Percentiles rank a stretch among this genome's conserved stretches.
phyloP scores from a whole-genome alignment of 345 rosid species.

The Salix arbutifolia region DNA sequence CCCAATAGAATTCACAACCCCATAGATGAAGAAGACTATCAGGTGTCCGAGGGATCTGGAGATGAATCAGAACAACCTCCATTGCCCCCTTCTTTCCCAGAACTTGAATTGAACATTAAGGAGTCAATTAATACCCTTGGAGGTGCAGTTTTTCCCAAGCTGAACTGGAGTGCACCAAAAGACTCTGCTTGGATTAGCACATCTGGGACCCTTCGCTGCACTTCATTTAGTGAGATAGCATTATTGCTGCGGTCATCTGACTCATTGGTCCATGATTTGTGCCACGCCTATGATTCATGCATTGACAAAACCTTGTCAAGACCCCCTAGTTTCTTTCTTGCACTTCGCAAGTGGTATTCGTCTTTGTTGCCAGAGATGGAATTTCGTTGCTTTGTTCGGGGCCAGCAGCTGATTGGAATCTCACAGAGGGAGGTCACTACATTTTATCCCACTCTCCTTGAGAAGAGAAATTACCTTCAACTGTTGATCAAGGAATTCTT shows the following conservation, averaged over 20 bases:
- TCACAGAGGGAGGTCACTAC: conserved; percentile 78
- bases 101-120: conserved; percentile 45
- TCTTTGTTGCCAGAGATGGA: conserved; percentile 65
- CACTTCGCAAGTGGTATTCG: conserved; percentile 75
- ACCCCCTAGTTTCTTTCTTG: conserved; percentile 66
- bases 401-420: conserved; percentile 52
- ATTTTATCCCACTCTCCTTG: conserved; percentile 55
- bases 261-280: conserved; percentile 65
- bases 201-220: conserved; percentile 59
- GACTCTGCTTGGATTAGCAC: conserved; percentile 88
- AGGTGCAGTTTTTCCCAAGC: conserved; percentile 64
- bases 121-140: conserved; percentile 66
- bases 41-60: conserved; percentile 57
- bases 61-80: conserved; percentile 52
- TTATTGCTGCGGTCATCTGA: conserved; percentile 74
- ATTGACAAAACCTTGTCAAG: conserved; percentile 41
- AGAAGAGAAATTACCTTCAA: conserved; percentile 35
- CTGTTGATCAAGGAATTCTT: conserved; percentile 47
- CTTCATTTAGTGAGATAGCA: conserved; percentile 54
- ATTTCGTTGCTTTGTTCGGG: conserved; percentile 66
- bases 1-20: conserved; percentile 69
- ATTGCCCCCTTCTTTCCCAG: conserved; percentile 57
- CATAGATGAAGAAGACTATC: conserved; percentile 61
- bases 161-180: conserved; percentile 93
- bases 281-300: conserved; percentile 76